Evolutionary conservation across 2,329 filamentous ascomycete genomes (phyloP), one percentile per base, ranked within the genome.

Genomic region (Clarireedia monteithiana): DNA sequence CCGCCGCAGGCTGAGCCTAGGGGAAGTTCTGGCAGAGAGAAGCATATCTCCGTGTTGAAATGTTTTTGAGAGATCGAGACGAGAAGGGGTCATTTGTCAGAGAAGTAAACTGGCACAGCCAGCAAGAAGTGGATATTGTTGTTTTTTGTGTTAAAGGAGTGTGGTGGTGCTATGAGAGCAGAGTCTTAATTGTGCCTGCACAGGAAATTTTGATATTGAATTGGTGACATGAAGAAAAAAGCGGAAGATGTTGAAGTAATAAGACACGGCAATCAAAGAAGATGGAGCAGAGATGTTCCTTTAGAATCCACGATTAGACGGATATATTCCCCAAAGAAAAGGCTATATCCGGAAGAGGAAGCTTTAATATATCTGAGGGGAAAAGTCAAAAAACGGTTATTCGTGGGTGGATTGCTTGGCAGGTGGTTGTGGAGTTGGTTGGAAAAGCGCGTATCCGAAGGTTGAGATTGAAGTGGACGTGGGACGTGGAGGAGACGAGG

Each of bases 1-100:
- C 61, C 80, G 73, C 48, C 82, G 77, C 62, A 85, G 73, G 67
- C 82, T 84, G 59, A 85, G 74, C 46, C 79, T 74, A 51, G 82
- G 79, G 5, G 66, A 64, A 34, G 62, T 67, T 24, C 63, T 61
- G 10, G 67, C 61, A 7, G 67, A 70, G 64, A 71, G 67, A 68
- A 71, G 67, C 67, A 68, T 69, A 47, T 69, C 62, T 49, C 64
- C 69, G 61, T 66, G 61, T 58, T 65, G 70, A 65, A 70, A 72
- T 66, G 73, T 71, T 68, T 63, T 63, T 7, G 60, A 58, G 23
- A 68, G 58, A 44, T 68, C 63, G 45, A 68, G 63, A 55, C 58
- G 58, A 55, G 66, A 63, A 49, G 66, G 61, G 63, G 67, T 66
- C 56, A 55, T 44, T 12, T 26, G 12, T 23, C 14, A 14, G 24